Conservation (phyloP, 2,329 filamentous ascomycete species). For the Claviceps sorghi region DNA sequence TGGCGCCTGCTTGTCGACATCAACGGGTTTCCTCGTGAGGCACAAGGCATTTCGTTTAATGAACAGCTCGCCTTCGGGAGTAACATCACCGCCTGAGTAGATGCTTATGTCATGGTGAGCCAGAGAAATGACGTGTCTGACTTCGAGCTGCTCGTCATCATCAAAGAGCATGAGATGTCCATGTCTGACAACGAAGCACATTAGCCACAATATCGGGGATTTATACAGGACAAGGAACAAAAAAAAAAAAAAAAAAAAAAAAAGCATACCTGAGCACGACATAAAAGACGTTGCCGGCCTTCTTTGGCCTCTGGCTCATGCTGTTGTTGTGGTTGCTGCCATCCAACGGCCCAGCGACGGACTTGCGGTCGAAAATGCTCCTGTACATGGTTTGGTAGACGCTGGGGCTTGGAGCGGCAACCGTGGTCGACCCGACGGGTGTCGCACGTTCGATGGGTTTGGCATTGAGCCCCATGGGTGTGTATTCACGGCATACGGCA, state of each 20-base stretch:
- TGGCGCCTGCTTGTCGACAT: constrained; percentile 34
- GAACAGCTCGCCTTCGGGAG: constrained; percentile 85
- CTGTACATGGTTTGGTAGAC: constrained; percentile 98
- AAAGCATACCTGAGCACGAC: constrained; percentile 62
- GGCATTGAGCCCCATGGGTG: constrained; percentile 79
- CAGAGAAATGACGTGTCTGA: constrained; percentile 87
- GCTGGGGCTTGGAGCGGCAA: constrained; percentile 71
- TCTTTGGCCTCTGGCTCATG: constrained; percentile 40
- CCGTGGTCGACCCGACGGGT: constrained; percentile 58
- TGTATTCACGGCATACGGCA: constrained; percentile 86
- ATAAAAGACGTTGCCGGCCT: constrained; percentile 79
- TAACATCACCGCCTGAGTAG: constrained; percentile 62
- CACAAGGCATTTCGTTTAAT: constrained; percentile 89
- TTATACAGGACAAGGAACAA: neutral
- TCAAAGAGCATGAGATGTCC: constrained; percentile 97
- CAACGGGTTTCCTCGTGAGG: constrained; percentile 49
- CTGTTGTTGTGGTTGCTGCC: constrained; percentile 30
- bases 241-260: neutral
- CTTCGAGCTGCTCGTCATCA: constrained; percentile 86
- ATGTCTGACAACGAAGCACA: constrained; percentile 40
- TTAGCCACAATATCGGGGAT: neutral
- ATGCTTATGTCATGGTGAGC: constrained; percentile 76
- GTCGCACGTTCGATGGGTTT: constrained; percentile 80
- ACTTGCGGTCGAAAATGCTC: constrained; percentile 80
- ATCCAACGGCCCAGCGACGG: constrained; percentile 30